Evolutionary conservation across 441 rosid genomes (phyloP), one percentile per base, ranked within the genome.

Genomic region (Adansonia grandidieri): DNA sequence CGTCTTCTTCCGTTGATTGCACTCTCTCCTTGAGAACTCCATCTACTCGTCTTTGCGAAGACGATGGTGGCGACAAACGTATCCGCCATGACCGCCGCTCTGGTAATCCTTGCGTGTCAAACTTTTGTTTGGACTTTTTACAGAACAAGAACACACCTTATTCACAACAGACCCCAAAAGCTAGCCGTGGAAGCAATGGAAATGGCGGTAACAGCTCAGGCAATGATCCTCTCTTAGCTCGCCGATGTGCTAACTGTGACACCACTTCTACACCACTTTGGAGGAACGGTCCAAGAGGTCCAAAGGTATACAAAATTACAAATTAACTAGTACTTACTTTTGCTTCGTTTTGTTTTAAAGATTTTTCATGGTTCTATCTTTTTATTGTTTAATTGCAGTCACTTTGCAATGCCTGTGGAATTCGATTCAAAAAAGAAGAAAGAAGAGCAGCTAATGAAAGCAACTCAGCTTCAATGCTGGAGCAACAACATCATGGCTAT

Each of bases 191-290:
- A 22, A 74, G 66, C 48, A 80, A 66, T 15, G 70, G 65, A n/a
- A 71, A 54, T 42, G 71, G 51, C 75, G 76, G 77, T 15, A 82
- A 58, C 73, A 69, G 69, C 74, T 58, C 82, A 4, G 50, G 79
- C 24, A 83, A 65, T 56, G 99, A 85, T 74, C 86, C 88, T 1
- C 92, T 88, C 68, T 81, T 94, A 32, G 91, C 93, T 77, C 98
- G 99, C 80, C 94, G 99, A 6, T 96, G 99, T 58, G 96, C 98
- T 81, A 96, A 94, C 84, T 96, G 98, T 63, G 99, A 94, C 88
- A 96, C 99, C 53, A 94, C 98, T 53, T 90, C 98, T 47, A 96
- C 99, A 53, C 99, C 99, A 19, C 92, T 96, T 4, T 96, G 99
- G 99, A 85, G 99, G 78, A 96, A 96, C 57, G 99, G 99, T 22